Percentiles rank a stretch among this genome's conserved stretches.
Evolutionary conservation across 1,139 yeast genomes (phyloP).

Genomic region (Saccharomyces hybrid): DNA sequence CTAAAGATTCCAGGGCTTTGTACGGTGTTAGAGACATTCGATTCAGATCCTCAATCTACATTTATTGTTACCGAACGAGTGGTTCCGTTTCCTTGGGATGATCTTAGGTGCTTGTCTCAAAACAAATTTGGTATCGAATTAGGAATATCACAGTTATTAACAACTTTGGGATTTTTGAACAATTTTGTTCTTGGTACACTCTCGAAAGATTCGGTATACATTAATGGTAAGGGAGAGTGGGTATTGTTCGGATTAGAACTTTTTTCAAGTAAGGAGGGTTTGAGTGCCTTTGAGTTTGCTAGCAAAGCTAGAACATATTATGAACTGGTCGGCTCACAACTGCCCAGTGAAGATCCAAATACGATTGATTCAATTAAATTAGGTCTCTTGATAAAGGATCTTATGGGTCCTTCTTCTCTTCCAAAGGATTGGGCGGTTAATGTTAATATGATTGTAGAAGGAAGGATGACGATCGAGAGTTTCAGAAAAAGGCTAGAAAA

Average conservation of each 20-base stretch:
- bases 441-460: slow-evolving; percentile 13
- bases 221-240: slow-evolving; percentile 73
- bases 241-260: slow-evolving; percentile 77
- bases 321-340: slow-evolving; percentile 21
- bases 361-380: slow-evolving; percentile 58
- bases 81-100: slow-evolving; percentile 41
- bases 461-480: slow-evolving; percentile 12
- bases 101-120: slow-evolving; percentile 13
- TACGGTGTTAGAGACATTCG: slow-evolving; percentile 60
- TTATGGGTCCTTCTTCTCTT: slow-evolving; percentile 36
- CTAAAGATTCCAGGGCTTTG: slow-evolving; percentile 75
- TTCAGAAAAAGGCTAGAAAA: slow-evolving; percentile 13
- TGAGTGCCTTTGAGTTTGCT: slow-evolving; percentile 18
- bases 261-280: slow-evolving; percentile 45
- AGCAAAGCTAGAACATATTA: slow-evolving; percentile 33
- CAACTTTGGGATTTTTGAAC: slow-evolving; percentile 55
- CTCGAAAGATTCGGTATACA: slow-evolving; percentile 49
- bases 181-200: slow-evolving; percentile 60
- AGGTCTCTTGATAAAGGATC: slow-evolving; percentile 47
- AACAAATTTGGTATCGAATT: slow-evolving; percentile 40
- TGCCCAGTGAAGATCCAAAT: slow-evolving; percentile 20
- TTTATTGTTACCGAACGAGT: slow-evolving; percentile 75
- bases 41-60: slow-evolving; percentile 48
- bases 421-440: slow-evolving; percentile 19
- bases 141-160: slow-evolving; percentile 53